Conservation (phyloP, 768 basidiomycete genomes). For the Tulasnella sp. region DNA sequence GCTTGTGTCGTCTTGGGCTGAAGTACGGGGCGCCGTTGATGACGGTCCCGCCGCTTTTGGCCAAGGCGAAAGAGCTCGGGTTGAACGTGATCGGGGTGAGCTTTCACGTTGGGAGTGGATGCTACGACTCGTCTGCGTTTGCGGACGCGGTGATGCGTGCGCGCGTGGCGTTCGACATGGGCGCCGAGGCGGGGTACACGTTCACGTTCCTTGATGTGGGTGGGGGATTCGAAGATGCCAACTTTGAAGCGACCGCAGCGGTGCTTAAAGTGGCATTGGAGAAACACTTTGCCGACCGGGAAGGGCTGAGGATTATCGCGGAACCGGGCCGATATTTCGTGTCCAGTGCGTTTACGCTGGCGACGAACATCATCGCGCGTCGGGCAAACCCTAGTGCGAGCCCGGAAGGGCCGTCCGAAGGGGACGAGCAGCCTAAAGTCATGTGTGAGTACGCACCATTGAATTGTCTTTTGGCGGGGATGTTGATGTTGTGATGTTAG, state of each 20-base stretch:
- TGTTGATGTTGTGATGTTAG: slow-evolving; percentile 37
- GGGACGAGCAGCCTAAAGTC: slow-evolving; percentile 39
- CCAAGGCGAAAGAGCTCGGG: slow-evolving; percentile 61
- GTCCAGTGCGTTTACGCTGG: slow-evolving; percentile 81
- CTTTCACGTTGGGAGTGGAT: slow-evolving; percentile 97
- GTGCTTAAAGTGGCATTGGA: slow-evolving; percentile 61
- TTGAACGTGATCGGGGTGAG: slow-evolving; percentile 88
- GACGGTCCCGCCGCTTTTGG: slow-evolving; percentile 65
- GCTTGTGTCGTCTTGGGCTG: slow-evolving; percentile 81
- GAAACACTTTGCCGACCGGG: slow-evolving; percentile 53
- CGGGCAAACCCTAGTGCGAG: slow-evolving; percentile 33
- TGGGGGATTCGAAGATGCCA: slow-evolving; percentile 86
- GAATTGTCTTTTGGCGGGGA: not conserved
- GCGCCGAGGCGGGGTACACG: slow-evolving; percentile 58
- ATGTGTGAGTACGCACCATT: slow-evolving; percentile 63
- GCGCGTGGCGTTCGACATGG: slow-evolving; percentile 78
- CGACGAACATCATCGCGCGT: slow-evolving; percentile 85
- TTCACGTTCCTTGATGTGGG: slow-evolving; percentile 87
- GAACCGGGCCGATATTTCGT: slow-evolving; percentile 96
- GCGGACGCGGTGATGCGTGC: slow-evolving; percentile 80
- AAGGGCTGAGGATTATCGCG: slow-evolving; percentile 68
- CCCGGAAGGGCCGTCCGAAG: slow-evolving; percentile 31
- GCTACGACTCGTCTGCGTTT: slow-evolving; percentile 84
- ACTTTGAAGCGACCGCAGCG: slow-evolving; percentile 67
- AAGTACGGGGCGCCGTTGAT: slow-evolving; percentile 91